Conservation (phyloP, 78 protist species). For the Mastigamoeba balamuthi region DNA sequence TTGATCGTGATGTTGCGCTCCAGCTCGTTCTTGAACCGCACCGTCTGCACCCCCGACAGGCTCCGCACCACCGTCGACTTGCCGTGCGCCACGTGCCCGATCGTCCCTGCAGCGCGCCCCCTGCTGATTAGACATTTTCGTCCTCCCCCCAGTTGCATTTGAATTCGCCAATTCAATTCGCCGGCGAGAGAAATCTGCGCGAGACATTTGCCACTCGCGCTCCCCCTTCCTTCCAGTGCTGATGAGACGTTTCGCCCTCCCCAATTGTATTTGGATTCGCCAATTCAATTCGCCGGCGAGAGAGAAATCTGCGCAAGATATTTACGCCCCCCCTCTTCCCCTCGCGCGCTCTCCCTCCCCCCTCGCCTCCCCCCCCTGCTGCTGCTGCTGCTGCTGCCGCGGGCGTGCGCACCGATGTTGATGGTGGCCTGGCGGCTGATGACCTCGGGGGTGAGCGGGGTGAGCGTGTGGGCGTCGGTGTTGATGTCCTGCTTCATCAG, state of each 20-base stretch:
- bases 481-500: conserved; percentile 20
- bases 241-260: background rate
- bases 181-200: background rate
- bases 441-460: conserved; percentile 85
- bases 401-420: conserved; percentile 85
- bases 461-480: conserved; percentile 40
- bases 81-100: conserved; percentile 99
- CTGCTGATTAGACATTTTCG: background rate
- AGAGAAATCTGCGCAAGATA: background rate
- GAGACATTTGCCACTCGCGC: background rate
- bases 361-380: too few relatives aligned
- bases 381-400: too few relatives aligned
- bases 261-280: too few relatives aligned
- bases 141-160: too few relatives aligned
- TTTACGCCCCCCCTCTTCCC: too few relatives aligned
- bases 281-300: background rate
- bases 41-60: conserved; percentile 94
- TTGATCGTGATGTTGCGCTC: conserved; percentile 99
- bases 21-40: conserved; percentile 91
- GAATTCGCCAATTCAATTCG: too few relatives aligned
- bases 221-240: too few relatives aligned
- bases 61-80: conserved; percentile 99
- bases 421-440: conserved; percentile 98
- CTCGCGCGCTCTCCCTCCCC: too few relatives aligned
- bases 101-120: too few relatives aligned